Base-by-base conservation (phyloP, 352 stramenopile species). In the Phytophthora syringae region DNA sequence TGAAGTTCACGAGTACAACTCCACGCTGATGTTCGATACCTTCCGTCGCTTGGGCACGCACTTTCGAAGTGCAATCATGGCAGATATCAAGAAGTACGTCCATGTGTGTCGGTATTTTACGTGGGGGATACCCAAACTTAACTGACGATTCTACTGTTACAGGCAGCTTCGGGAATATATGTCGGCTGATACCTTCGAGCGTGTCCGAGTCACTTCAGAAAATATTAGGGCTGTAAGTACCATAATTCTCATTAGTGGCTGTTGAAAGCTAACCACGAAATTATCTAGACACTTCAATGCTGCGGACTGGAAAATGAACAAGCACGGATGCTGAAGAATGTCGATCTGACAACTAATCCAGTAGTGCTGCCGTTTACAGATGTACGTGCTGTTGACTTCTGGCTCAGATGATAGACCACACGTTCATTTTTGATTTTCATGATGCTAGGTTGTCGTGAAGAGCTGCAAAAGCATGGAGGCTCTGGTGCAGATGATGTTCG, bases 1-100 rank as follows among this genome's bases (percentile, higher is more conserved):
- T 49, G 83, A 94, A 63, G 75, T 92, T 5, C 83, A 91, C 63
- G 82, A 89, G 51, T 92, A 89, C 60, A 90, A 92, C 43, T 82
- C 82, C 12, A 65, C 73, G 7, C 65, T 83, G 3, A 59, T 93
- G 2, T 86, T 88, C 42, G 82, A 92, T 43, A 87, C 86, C 1
- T 94, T 92, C 52, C 74, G 79, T 0, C 73, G 82, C 11, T 66
- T 92, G 16, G 80, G 83, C 3, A 57, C 67, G 2, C 81, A 91
- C 32, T 94, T 89, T 60, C 77, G 80, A 27, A 85, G 84, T 32
- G 76, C 72, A 22, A 60, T 86, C 18, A 74, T 91, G 21, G 67
- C 73, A 1, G 77, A 90, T 15, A 90, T 79, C 13, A 90, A 80
- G 51, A 85, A 79, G 85, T 93, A 70, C 28, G 72, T 55, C 4